These are phyloP conservation scores for Microsporum canis DNA, from an alignment of 2,329 filamentous ascomycete species.

Conservation along the genomic window DNA sequence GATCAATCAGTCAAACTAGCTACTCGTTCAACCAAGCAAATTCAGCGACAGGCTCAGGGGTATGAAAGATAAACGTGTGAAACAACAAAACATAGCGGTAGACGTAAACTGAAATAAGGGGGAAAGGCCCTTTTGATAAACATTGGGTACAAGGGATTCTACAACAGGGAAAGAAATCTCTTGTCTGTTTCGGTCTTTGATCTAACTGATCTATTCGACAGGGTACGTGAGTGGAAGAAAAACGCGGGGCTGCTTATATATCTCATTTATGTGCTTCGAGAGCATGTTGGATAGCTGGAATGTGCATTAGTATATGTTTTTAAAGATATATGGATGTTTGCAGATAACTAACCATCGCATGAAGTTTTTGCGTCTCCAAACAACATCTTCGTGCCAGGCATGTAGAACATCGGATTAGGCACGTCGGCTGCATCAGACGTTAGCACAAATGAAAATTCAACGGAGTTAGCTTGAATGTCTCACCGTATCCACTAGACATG, in stretches of 20 bases:
- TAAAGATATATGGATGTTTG: background rate
- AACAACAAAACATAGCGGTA: no score
- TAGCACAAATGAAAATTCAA: background rate
- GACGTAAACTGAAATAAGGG: no score
- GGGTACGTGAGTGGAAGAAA: background rate
- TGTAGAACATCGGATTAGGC: conserved; percentile 87
- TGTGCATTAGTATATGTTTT: background rate
- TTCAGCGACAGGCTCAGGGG: no score
- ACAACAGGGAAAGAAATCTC: background rate
- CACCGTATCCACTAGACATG: conserved; percentile 77
- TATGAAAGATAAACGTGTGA: no score
- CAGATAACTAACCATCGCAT: conserved; percentile 54
- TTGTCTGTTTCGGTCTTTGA: background rate
- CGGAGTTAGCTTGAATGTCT: conserved; percentile 21
- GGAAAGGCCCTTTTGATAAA: background rate
- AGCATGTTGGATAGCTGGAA: conserved; percentile 14
- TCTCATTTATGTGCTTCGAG: conserved; percentile 13
- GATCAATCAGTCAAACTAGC: no score
- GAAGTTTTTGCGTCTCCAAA: conserved; percentile 81
- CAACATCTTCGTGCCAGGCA: conserved; percentile 80
- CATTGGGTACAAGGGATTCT: background rate
- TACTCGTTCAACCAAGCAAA: no score
- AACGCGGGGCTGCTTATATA: background rate
- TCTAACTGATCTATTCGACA: background rate
- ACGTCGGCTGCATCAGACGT: conserved; percentile 56